These are phyloP conservation scores for Basipetospora chlamydospora DNA, from an alignment of 2,329 filamentous ascomycete genomes.

Conservation along the genomic window DNA sequence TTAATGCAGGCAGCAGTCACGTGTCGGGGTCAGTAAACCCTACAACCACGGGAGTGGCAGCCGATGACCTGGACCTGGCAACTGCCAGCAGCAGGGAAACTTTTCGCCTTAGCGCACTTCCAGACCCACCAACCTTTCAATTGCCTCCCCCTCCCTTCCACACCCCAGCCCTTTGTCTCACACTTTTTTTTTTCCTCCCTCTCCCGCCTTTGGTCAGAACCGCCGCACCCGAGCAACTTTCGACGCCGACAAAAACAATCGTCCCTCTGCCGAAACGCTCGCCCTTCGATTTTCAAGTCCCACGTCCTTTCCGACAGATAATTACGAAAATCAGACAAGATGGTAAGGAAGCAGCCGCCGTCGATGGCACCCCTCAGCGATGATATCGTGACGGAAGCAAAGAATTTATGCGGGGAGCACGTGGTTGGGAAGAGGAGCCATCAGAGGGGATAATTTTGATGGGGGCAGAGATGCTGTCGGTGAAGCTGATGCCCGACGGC, in stretches of 20 bases:
- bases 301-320: not conserved
- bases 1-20: slow-evolving; percentile 1
- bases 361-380: too few species aligned
- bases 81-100: slow-evolving; percentile 1
- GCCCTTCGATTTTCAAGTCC: not conserved
- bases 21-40: slow-evolving; percentile 5
- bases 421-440: too few species aligned
- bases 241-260: not conserved
- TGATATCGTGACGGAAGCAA: too few species aligned
- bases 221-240: not conserved
- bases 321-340: slow-evolving; percentile 5
- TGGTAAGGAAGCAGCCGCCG: too few species aligned
- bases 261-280: slow-evolving; percentile 2
- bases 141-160: not conserved
- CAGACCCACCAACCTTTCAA: not conserved
- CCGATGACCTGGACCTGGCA: too few species aligned
- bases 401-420: too few species aligned
- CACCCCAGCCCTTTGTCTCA: not conserved
- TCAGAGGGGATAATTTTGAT: too few species aligned
- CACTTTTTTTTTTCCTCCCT: slow-evolving; percentile 5
- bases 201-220: not conserved
- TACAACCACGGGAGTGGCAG: too few species aligned
- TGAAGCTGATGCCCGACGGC: too few species aligned
- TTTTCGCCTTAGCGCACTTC: slow-evolving; percentile 1
- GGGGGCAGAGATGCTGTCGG: too few species aligned